These are phyloP conservation scores for Diatrype stigma DNA, from an alignment of 2,329 filamentous ascomycete genomes.

Conservation along the genomic window DNA sequence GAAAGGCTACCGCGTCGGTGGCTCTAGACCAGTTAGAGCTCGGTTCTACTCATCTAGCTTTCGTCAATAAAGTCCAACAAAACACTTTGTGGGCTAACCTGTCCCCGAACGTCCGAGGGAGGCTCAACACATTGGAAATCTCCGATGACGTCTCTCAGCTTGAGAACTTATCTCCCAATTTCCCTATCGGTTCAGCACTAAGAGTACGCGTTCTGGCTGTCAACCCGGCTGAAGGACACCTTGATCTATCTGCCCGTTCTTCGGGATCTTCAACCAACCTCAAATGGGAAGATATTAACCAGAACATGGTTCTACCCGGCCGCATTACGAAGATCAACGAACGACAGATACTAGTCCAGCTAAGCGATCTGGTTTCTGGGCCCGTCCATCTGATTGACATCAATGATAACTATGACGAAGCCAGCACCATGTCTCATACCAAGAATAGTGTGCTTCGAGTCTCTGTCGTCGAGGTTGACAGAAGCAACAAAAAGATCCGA, in stretches of 20 bases:
- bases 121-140: constrained; percentile 76
- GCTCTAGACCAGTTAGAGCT: constrained; percentile 68
- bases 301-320: constrained; percentile 77
- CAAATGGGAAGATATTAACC: constrained; percentile 66
- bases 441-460: constrained; percentile 86
- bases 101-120: constrained; percentile 80
- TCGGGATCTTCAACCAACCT: constrained; percentile 53
- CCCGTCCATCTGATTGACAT: constrained; percentile 80
- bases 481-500: constrained; percentile 76
- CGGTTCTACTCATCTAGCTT: constrained; percentile 72
- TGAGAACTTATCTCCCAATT: constrained; percentile 71
- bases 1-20: constrained; percentile 44
- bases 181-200: constrained; percentile 85
- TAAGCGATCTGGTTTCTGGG: constrained; percentile 75
- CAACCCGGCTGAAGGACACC: constrained; percentile 65
- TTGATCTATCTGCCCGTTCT: constrained; percentile 81
- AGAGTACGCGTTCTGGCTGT: constrained; percentile 74
- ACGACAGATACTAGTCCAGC: constrained; percentile 76
- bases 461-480: constrained; percentile 77
- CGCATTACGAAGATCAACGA: constrained; percentile 84
- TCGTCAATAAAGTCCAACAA: constrained; percentile 82
- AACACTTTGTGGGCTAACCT: constrained; percentile 87
- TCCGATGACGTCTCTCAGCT: constrained; percentile 81
- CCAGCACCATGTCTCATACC: constrained; percentile 68
- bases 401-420: constrained; percentile 78